These are phyloP conservation scores for Lasiosphaeriaceae sp. DNA, from an alignment of 495 filamentous ascomycete species.

Conservation along the genomic window DNA sequence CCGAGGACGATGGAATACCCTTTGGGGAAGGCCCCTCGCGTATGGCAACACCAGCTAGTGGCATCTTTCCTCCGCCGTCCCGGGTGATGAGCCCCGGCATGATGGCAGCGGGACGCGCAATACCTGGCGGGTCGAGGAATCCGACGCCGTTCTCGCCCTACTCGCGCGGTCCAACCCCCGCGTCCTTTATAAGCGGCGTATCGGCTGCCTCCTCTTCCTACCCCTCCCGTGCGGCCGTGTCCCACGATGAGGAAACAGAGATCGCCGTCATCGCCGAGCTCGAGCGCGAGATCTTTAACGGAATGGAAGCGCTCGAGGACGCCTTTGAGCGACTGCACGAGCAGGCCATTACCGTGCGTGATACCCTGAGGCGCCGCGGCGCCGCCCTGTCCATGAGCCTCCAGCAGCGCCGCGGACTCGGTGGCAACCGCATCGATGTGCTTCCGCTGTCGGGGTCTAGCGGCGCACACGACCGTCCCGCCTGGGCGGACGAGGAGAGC, in stretches of 20 bases:
- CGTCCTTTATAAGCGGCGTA: conserved; percentile 43
- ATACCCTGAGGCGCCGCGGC: conserved; percentile 70
- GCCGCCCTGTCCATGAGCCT: conserved; percentile 74
- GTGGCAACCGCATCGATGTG: conserved; percentile 33
- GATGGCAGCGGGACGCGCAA: not conserved
- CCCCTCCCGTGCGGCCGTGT: conserved; percentile 51
- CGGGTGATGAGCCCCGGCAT: conserved; percentile 21
- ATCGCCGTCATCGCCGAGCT: conserved; percentile 85
- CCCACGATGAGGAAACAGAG: conserved; percentile 90
- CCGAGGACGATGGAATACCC: conserved; percentile 55
- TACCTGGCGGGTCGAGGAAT: conserved; percentile 31
- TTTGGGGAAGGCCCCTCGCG: conserved; percentile 48
- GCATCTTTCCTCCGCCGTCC: conserved; percentile 37
- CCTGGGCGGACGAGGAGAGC: conserved; percentile 46
- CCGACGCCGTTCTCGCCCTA: conserved; percentile 27
- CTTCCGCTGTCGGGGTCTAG: conserved; percentile 37
- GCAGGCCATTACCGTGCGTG: conserved; percentile 77
- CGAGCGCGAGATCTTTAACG: conserved; percentile 86
- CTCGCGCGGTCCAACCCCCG: conserved; percentile 44
- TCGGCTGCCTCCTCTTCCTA: conserved; percentile 35
- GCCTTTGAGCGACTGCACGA: conserved; percentile 89
- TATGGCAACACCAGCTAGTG: conserved; percentile 49
- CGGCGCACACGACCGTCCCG: conserved; percentile 37
- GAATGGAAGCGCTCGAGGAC: conserved; percentile 93
- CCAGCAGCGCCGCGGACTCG: conserved; percentile 55